A percentile compares a stretch with the other conserved stretches of the same genome.
phyloP scores from a whole-genome alignment of 352 stramenopile species.

The Phytophthora macrochlamydospora region DNA sequence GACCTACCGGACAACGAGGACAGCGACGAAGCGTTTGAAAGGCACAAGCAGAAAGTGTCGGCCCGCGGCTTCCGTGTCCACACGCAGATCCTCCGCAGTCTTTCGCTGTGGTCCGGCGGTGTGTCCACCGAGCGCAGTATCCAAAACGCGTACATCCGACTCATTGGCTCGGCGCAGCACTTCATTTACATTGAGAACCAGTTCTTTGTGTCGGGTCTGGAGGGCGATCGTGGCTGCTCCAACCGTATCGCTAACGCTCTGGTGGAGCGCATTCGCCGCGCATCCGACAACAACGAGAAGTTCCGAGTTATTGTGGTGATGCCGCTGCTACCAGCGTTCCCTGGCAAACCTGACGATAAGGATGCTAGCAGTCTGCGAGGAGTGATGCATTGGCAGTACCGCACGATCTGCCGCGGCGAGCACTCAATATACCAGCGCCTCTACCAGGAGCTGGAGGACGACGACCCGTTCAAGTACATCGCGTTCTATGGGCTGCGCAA shows the following conservation, averaged over 20 bases:
- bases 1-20: slow-evolving; percentile 35
- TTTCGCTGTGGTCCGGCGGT: slow-evolving; percentile 85
- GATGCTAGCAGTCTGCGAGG: slow-evolving; percentile 81
- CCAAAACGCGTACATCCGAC: slow-evolving; percentile 89
- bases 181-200: slow-evolving; percentile 95
- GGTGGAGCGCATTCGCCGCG: slow-evolving; percentile 75
- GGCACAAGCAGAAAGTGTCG: slow-evolving; percentile 32
- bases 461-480: slow-evolving; percentile 90
- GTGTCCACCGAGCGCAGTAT: slow-evolving; percentile 88
- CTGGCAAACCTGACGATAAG: slow-evolving; percentile 79
- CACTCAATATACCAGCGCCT: slow-evolving; percentile 85
- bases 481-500: slow-evolving; percentile 85
- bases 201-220: slow-evolving; percentile 88
- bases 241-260: slow-evolving; percentile 87
- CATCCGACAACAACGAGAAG: slow-evolving; percentile 79
- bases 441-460: slow-evolving; percentile 72
- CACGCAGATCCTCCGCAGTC: slow-evolving; percentile 75
- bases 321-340: slow-evolving; percentile 83
- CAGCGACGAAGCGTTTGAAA: slow-evolving; percentile 35
- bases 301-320: slow-evolving; percentile 89
- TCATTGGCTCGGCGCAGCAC: slow-evolving; percentile 87
- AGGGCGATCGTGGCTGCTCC: slow-evolving; percentile 78
- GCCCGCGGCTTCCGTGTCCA: slow-evolving; percentile 55
- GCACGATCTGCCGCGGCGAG: slow-evolving; percentile 81
- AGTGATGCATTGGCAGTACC: slow-evolving; percentile 91